phyloP scores from a whole-genome alignment of 2,329 filamentous ascomycete genomes.

The Cladophialophora exuberans region DNA sequence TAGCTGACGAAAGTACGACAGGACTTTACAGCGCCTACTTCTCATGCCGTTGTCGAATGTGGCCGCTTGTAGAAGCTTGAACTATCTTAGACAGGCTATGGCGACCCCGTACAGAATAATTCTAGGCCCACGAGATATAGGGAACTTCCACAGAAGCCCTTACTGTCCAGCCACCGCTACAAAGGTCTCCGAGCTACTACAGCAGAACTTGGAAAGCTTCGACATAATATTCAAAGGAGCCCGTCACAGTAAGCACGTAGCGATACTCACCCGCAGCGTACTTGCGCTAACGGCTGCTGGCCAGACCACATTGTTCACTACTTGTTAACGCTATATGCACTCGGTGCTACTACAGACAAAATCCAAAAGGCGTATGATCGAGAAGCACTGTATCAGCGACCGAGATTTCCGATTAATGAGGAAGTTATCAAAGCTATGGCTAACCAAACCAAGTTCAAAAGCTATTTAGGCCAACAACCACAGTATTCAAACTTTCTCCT shows the following conservation, averaged over 20 bases:
- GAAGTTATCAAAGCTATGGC: slow-evolving; percentile 58
- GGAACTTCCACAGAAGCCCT: background rate
- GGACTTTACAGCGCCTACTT: background rate
- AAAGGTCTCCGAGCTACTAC: background rate
- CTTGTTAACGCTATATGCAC: slow-evolving; percentile 73
- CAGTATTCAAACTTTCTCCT: slow-evolving; percentile 73
- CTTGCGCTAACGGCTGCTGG: background rate
- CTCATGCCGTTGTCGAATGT: background rate
- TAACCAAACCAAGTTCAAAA: slow-evolving; percentile 58
- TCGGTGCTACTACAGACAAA: slow-evolving; percentile 61
- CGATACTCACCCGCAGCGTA: background rate
- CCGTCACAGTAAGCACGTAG: background rate
- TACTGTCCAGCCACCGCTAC: background rate
- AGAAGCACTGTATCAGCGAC: slow-evolving; percentile 69
- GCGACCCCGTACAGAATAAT: background rate
- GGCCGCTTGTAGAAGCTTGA: background rate
- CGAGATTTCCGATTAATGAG: slow-evolving; percentile 50
- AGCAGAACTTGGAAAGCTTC: slow-evolving; percentile 1
- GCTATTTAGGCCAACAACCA: slow-evolving; percentile 63
- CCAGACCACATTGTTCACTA: slow-evolving; percentile 77
- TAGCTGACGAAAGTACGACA: background rate
- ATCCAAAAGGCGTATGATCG: slow-evolving; percentile 67
- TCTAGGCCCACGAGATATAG: background rate
- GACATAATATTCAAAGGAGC: background rate
- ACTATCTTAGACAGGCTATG: background rate